Evolutionary conservation across 768 basidiomycete genomes (phyloP).

Genomic region (Collybia sordida): DNA sequence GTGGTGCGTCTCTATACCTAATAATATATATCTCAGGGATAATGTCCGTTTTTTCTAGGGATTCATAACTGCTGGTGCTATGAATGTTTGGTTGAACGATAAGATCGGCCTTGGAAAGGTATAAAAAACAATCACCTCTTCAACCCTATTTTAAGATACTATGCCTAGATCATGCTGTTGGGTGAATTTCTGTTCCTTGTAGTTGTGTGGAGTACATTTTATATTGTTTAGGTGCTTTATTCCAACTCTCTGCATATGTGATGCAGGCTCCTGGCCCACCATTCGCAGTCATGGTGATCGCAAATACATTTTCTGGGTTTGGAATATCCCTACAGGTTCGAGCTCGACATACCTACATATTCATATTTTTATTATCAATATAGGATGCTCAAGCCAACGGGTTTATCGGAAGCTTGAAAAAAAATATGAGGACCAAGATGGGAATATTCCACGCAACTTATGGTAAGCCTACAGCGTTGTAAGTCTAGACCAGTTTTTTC

Average conservation of each 20-base stretch:
- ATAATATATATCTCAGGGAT: no score
- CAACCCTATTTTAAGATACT: not conserved
- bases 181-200: constrained; percentile 5
- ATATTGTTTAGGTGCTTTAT: constrained; percentile 32
- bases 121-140: no score
- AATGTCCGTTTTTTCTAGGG: constrained; percentile 29
- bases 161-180: constrained; percentile 17
- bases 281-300: constrained; percentile 49
- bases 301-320: constrained; percentile 46
- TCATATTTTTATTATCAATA: not conserved
- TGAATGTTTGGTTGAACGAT: constrained; percentile 49
- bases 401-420: constrained; percentile 47
- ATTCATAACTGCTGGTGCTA: constrained; percentile 43
- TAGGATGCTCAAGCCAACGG: constrained; percentile 57
- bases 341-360: not conserved
- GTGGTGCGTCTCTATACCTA: constrained; percentile 20
- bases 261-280: constrained; percentile 48
- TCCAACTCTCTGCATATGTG: constrained; percentile 42
- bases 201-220: not conserved
- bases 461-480: constrained; percentile 25
- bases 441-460: constrained; percentile 52
- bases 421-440: constrained; percentile 47
- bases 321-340: constrained; percentile 48
- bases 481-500: not conserved
- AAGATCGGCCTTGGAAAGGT: constrained; percentile 50